Conservation (phyloP, 1,284 basidiomycete species). For the Violaceomyces palustris region DNA sequence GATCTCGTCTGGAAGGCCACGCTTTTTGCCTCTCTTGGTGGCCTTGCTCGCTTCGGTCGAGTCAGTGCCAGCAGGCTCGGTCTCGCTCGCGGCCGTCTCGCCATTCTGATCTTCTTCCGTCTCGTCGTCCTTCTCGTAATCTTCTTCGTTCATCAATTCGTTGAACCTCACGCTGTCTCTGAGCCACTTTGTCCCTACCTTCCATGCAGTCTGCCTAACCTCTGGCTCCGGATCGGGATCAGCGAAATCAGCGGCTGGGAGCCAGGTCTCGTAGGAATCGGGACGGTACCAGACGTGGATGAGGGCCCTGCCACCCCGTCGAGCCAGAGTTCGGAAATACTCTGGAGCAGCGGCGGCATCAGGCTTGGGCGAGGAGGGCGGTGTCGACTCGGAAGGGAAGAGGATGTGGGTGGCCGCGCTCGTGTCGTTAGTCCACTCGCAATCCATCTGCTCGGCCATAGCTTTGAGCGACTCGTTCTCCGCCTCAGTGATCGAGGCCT, state of each 20-base stretch:
- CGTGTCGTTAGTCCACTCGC: conserved; percentile 38
- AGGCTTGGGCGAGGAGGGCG: conserved; percentile 26
- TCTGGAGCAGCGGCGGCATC: conserved; percentile 24
- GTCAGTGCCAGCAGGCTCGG: background rate
- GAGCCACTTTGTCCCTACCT: conserved; percentile 44
- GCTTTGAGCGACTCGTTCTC: conserved; percentile 33
- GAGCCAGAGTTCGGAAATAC: conserved; percentile 50
- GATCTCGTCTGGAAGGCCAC: conserved; percentile 47
- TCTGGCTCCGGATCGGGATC: conserved; percentile 49
- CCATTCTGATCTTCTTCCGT: conserved; percentile 15
- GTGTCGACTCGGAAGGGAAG: conserved; percentile 29
- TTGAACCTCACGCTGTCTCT: conserved; percentile 46
- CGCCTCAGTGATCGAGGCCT: conserved; percentile 39
- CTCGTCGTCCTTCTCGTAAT: conserved; percentile 47
- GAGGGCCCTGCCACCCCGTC: conserved; percentile 40
- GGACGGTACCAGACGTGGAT: conserved; percentile 53
- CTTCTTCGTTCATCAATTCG: conserved; percentile 52
- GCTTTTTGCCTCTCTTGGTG: conserved; percentile 32
- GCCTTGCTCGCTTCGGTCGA: background rate
- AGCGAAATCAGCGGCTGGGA: conserved; percentile 49
- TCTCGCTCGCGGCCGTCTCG: conserved; percentile 2
- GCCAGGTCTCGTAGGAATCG: conserved; percentile 53
- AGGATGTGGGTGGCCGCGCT: conserved; percentile 41
- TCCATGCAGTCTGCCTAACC: conserved; percentile 30
- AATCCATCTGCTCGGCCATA: conserved; percentile 37